Conservation (phyloP, 306 rosid species). For the Trifolium repens region DNA sequence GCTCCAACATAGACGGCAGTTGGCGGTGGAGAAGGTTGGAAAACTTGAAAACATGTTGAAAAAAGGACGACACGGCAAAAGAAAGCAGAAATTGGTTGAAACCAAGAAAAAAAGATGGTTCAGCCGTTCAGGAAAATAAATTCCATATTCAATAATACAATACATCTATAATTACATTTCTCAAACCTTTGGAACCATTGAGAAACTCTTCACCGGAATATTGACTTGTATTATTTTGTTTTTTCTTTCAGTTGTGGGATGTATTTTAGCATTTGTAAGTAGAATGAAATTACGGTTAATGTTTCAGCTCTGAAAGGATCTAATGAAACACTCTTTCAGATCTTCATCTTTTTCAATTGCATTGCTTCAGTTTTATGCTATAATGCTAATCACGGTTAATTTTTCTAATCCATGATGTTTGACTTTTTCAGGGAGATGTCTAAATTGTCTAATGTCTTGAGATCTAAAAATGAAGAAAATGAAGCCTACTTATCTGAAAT, state of each 20-base stretch:
- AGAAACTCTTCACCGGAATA: not conserved
- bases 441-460: conserved; percentile 62
- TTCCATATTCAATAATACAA: not conserved
- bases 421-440: conserved; percentile 63
- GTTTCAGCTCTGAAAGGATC: not conserved
- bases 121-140: not conserved
- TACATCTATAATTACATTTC: not conserved
- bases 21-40: not conserved
- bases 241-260: conserved; percentile 5
- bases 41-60: not conserved
- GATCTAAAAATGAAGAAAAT: conserved; percentile 84
- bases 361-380: conserved; percentile 6
- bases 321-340: not conserved
- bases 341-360: conserved; percentile 13
- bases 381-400: not conserved
- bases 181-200: not conserved
- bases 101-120: not conserved
- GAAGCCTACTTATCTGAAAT: conserved; percentile 96
- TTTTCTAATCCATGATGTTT: conserved; percentile 27
- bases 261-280: conserved; percentile 12
- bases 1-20: not conserved
- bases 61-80: not conserved
- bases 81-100: not conserved
- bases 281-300: not conserved
- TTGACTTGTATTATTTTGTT: not conserved